Evolutionary conservation across 1,284 basidiomycete genomes (phyloP), one percentile per base, ranked within the genome.

Genomic region (Rugosomyces carneus): DNA sequence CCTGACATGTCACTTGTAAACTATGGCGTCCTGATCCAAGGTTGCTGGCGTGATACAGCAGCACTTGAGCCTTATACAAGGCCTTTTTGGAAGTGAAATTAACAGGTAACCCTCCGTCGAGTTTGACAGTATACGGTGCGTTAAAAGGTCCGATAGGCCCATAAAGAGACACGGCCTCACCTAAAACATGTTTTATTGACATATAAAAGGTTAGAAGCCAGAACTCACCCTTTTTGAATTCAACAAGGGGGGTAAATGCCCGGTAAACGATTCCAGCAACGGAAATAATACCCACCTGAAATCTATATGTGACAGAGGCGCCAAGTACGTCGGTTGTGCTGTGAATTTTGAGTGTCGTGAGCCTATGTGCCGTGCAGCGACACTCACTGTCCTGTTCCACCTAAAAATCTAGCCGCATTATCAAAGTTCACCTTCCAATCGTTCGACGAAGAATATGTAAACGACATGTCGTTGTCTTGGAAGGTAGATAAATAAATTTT

Each of bases 121-220:
- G 36, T 40, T 64, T 55, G 11, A 71, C 65, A 9, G 58, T 53
- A 46, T 66, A 73, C 8, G 62, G 50, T 3, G 65, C 62, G 16
- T 64, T 61, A 10, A 51, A 54, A 2, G 67, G 65, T 21, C 67
- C 65, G 1, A 71, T 61, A 18, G 70, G 65, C 11, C 71, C 71
- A 49, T 61, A 72, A 1, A 73, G 42, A 1, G 61, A 62, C 13
- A 73, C 57, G 18, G 63, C 62, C 50, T 63, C 60, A 18, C 71
- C 71, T 65, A 20, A 1, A 23, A 3, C 1, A 6, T 2, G 0
- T 13, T 1, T 40, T 34, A 15, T 16, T 13, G 24, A 1, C 13
- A 1, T 21, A 2, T 9, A 2, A 27, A 5, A 7, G 11, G 18
- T 15, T 40, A n/a, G 15, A 15, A 11, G 7, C 7, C 21, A 13